Evolutionary conservation across 2,329 filamentous ascomycete species (phyloP).

Genomic region (Botrytis sinoallii): DNA sequence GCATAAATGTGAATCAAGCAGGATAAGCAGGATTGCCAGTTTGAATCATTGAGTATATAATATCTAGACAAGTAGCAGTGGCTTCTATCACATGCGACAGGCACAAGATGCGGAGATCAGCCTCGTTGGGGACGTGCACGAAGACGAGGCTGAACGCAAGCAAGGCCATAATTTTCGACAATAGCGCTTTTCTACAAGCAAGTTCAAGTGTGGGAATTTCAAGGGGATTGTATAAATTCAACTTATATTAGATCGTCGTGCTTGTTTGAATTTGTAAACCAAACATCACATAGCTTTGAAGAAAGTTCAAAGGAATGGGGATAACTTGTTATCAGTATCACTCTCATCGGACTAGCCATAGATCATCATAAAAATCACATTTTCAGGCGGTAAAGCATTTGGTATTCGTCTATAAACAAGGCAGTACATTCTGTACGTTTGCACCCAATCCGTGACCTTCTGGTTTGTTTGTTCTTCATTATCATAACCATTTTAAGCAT

Average conservation of each 20-base stretch:
- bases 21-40: not conserved
- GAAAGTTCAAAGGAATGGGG: not conserved
- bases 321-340: not conserved
- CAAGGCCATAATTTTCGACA: not conserved
- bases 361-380: not conserved
- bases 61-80: not conserved
- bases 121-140: constrained; percentile 14
- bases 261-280: not conserved
- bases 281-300: not conserved
- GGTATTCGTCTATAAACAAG: constrained; percentile 17
- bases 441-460: constrained; percentile 8
- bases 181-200: not conserved
- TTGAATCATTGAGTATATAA: not conserved
- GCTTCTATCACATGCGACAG: constrained; percentile 15
- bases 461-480: constrained; percentile 11
- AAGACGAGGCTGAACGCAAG: not conserved
- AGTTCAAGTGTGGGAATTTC: not conserved
- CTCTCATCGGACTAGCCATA: not conserved
- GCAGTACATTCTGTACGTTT: constrained; percentile 9
- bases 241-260: not conserved
- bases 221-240: not conserved
- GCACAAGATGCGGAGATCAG: constrained; percentile 6
- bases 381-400: not conserved
- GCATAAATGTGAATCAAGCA: not conserved
- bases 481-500: constrained; percentile 15